phyloP scores from a whole-genome alignment of 1,284 basidiomycete species.

The Cystobasidium sp. region DNA sequence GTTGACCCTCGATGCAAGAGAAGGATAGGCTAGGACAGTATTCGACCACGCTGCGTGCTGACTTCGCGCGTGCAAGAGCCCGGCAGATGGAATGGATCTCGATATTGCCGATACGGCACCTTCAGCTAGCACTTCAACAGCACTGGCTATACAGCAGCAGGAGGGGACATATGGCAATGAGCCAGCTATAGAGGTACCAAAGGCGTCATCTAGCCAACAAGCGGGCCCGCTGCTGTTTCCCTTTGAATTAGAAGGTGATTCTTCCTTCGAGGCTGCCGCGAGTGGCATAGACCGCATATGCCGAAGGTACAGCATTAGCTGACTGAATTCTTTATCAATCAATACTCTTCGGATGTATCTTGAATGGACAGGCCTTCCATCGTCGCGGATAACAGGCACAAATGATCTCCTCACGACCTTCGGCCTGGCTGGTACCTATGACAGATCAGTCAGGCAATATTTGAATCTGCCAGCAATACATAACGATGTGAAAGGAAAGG shows the following conservation, averaged over 20 bases:
- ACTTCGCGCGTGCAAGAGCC: not conserved
- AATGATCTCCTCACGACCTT: slow-evolving; percentile 49
- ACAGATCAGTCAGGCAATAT: slow-evolving; percentile 50
- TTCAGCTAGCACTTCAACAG: slow-evolving; percentile 20
- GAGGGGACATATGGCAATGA: not conserved
- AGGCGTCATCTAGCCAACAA: not conserved
- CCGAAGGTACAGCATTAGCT: slow-evolving; percentile 3
- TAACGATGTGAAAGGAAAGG: slow-evolving; percentile 47
- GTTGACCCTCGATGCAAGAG: not conserved
- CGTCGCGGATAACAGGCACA: slow-evolving; percentile 47
- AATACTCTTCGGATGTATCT: not conserved
- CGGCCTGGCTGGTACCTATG: slow-evolving; percentile 47
- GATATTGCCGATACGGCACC: slow-evolving; percentile 20
- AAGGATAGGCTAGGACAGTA: not conserved
- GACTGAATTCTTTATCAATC: not conserved
- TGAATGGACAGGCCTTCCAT: slow-evolving; percentile 36
- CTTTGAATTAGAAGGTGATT: slow-evolving; percentile 27
- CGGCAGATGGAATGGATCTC: slow-evolving; percentile 32
- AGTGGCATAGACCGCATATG: not conserved
- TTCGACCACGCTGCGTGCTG: not conserved
- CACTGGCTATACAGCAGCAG: slow-evolving; percentile 1
- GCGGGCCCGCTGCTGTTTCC: slow-evolving; percentile 16
- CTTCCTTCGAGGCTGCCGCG: not conserved
- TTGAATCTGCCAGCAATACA: slow-evolving; percentile 19
- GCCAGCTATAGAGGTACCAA: not conserved